Percentiles rank a stretch among this genome's conserved stretches.
These are phyloP conservation scores for Paecilomyces sp. DNA, from an alignment of 2,329 filamentous ascomycete genomes.

Conservation along the genomic window DNA sequence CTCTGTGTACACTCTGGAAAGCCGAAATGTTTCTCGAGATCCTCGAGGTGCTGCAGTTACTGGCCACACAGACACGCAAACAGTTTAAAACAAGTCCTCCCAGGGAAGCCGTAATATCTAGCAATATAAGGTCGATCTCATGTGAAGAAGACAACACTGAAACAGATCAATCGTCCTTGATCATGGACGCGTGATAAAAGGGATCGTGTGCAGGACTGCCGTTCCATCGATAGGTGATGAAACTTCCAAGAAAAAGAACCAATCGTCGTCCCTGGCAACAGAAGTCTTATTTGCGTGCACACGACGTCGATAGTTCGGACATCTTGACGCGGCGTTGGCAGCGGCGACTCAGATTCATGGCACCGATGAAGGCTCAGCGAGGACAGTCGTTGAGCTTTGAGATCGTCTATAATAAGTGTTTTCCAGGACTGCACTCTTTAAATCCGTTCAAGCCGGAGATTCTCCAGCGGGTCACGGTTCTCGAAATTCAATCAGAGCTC, in stretches of 20 bases:
- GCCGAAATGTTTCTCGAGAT: neutral
- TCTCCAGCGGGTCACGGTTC: neutral
- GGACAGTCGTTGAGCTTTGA: neutral
- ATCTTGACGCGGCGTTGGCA: neutral
- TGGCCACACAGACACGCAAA: neutral
- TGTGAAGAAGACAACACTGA: neutral
- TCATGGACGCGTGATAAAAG: neutral
- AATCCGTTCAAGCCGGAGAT: neutral
- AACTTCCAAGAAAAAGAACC: neutral
- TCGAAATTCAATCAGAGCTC: constrained; percentile 17
- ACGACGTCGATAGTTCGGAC: neutral
- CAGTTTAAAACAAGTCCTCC: neutral
- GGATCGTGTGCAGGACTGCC: neutral
- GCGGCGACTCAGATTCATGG: neutral
- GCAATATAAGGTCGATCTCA: neutral
- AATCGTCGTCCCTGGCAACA: neutral
- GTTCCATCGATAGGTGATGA: neutral
- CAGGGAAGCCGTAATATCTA: neutral
- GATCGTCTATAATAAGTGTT: neutral
- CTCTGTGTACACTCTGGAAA: neutral
- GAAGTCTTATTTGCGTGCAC: neutral
- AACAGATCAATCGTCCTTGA: neutral
- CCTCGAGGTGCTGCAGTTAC: neutral
- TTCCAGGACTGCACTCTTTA: neutral
- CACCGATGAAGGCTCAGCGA: neutral